A percentile compares a stretch with the other conserved stretches of the same genome.
Evolutionary conservation across 345 rosid genomes (phyloP).

Genomic region (Firmiana major): DNA sequence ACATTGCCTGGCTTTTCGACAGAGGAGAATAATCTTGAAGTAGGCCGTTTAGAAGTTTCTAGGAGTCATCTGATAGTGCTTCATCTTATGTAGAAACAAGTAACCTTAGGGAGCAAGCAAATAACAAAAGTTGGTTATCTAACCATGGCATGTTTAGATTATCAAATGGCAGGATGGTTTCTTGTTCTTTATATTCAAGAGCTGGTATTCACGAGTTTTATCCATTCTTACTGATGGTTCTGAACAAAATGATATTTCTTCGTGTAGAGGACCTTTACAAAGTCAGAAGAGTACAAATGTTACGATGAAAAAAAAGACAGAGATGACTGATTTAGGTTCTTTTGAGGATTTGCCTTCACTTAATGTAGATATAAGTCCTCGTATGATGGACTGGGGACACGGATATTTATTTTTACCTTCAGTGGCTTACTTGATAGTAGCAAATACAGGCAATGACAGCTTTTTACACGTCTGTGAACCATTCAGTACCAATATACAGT

Average conservation of each 20-base stretch:
- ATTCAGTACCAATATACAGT: slow-evolving; percentile 52
- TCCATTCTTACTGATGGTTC: slow-evolving; percentile 22
- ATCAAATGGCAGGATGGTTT: slow-evolving; percentile 42
- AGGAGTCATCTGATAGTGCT: slow-evolving; percentile 27
- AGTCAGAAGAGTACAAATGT: slow-evolving; percentile 27
- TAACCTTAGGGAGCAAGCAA: slow-evolving; percentile 27
- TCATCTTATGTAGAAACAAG: slow-evolving; percentile 26
- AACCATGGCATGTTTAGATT: slow-evolving; percentile 42
- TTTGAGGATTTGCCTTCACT: slow-evolving; percentile 31
- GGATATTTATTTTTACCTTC: slow-evolving; percentile 50
- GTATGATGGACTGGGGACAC: slow-evolving; percentile 57
- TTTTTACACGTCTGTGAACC: slow-evolving; percentile 55
- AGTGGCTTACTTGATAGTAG: slow-evolving; percentile 48
- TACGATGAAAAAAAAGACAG: slow-evolving; percentile 27
- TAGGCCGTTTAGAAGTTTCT: slow-evolving; percentile 33
- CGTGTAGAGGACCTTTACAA: slow-evolving; percentile 36
- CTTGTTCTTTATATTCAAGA: slow-evolving; percentile 46
- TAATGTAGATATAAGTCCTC: slow-evolving; percentile 46
- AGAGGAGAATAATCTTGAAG: slow-evolving; percentile 19
- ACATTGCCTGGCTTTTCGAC: slow-evolving; percentile 42
- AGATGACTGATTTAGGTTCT: slow-evolving; percentile 30
- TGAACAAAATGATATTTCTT: slow-evolving; percentile 39
- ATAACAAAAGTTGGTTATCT: slow-evolving; percentile 40
- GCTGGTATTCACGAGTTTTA: slow-evolving; percentile 28
- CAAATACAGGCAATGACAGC: slow-evolving; percentile 58